Base-by-base conservation (phyloP, 1,139 yeast genomes). In the Taphrina wiesneri region DNA sequence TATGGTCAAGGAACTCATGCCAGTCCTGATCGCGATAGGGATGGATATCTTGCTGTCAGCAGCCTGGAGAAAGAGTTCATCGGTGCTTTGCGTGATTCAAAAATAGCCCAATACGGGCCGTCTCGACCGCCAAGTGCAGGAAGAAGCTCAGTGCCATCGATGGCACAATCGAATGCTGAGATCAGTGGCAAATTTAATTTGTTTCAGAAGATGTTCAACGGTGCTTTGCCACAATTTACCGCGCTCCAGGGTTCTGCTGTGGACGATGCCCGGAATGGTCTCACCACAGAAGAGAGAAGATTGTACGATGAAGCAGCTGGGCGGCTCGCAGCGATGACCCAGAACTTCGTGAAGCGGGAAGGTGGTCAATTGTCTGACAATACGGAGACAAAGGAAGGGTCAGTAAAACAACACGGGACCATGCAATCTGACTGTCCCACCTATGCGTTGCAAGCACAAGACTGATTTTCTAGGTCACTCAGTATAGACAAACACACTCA, bases 281-380 rank as follows among this genome's bases (percentile, higher is more conserved):
- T 60, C 21, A 60, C 57, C 2, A 23, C 57, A 13, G 64, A 52
- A 17, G 64, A 60, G 57, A 43, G 47, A 39, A 19, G 47, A 19
- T n/a, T 60, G 43, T 60, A 60, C 17, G 51, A 60, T n/a, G 64
- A 60, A 41, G 64, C 64, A 39, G 56, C 57, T 11, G 57, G 30
- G 2, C 56, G 64, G 5, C 43, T 60, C 4, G 56, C 57, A 30
- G 47, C 47, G 2, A 60, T 60, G 64, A 60, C 57, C 6, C 64
- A 60, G 21, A 39, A 49, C 11, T 60, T 49, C 28, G 56, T 32
- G 13, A 51, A 41, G 19, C 49, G 59, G 21, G 59, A 54, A 36
- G 28, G 45, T 39, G 41, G 45, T 9, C 39, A 25, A 25, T 13
- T 9, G n/a, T n/a, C 26, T n/a, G 21, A 19, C 17, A 26, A 2